phyloP scores from a whole-genome alignment of 345 rosid species.

The Geranium brycei region DNA sequence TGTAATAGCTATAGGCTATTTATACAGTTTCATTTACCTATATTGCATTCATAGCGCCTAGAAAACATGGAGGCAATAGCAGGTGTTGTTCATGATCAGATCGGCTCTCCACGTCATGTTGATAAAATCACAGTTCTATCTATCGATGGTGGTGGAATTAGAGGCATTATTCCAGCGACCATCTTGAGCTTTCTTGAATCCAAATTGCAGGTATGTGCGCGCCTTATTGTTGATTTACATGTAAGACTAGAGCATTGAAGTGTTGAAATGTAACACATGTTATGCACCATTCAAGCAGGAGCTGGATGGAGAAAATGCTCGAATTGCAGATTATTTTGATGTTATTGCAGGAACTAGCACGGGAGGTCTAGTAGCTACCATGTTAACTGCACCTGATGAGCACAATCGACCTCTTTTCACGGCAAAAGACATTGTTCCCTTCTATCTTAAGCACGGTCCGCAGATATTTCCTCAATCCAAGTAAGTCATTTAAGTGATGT shows the following conservation, averaged over 20 bases:
- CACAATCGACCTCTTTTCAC: conserved; percentile 15
- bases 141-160: conserved; percentile 14
- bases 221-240: not conserved
- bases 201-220: conserved; percentile 8
- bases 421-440: conserved; percentile 16
- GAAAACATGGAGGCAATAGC: no score
- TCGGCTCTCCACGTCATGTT: no score
- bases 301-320: conserved; percentile 20
- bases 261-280: no score
- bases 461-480: conserved; percentile 13
- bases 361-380: conserved; percentile 19
- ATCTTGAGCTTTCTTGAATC: conserved; percentile 13
- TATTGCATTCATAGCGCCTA: no score
- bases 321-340: conserved; percentile 20
- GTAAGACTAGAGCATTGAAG: no score
- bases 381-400: conserved; percentile 15
- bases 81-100: no score
- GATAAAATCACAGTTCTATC: conserved; percentile 8
- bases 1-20: no score
- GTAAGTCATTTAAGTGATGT: not conserved
- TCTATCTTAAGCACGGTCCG: conserved; percentile 15
- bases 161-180: conserved; percentile 15
- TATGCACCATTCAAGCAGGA: not conserved
- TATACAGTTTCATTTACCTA: no score
- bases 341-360: conserved; percentile 22